phyloP scores from a whole-genome alignment of 495 filamentous ascomycete species.

The Parathielavia appendiculata region DNA sequence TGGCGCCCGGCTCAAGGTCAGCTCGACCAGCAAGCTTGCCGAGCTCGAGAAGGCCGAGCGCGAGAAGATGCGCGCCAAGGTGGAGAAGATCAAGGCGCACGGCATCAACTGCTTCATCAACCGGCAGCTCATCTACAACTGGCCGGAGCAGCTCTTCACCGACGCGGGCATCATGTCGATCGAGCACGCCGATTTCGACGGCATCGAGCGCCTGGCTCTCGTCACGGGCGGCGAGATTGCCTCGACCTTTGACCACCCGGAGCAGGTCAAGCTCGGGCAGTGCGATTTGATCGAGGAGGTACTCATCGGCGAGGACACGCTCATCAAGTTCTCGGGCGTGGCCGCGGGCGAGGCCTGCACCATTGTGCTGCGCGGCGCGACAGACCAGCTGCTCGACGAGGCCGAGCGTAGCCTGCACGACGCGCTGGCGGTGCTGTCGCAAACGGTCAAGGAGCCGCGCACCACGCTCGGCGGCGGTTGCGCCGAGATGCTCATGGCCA shows the following conservation, averaged over 20 bases:
- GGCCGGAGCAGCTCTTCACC: conserved; percentile 97
- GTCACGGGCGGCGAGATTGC: conserved; percentile 97
- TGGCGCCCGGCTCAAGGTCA: conserved; percentile 90
- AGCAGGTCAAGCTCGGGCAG: conserved; percentile 89
- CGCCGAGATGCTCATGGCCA: conserved; percentile 98
- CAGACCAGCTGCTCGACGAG: conserved; percentile 94
- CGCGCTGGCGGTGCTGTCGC: conserved; percentile 91
- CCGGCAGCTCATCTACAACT: conserved; percentile 98
- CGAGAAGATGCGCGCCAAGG: conserved; percentile 99
- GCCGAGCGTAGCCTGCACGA: conserved; percentile 95
- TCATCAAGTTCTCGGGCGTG: conserved; percentile 96
- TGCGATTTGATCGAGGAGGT: conserved; percentile 97
- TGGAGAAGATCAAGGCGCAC: conserved; percentile 96
- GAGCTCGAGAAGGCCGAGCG: conserved; percentile 96
- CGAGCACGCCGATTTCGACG: conserved; percentile 98
- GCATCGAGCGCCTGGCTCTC: conserved; percentile 88
- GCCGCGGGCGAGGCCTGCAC: conserved; percentile 94
- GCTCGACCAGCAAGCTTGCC: conserved; percentile 89
- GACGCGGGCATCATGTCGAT: conserved; percentile 98
- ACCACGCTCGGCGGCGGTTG: conserved; percentile 94
- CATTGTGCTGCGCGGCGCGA: conserved; percentile 92
- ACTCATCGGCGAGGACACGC: conserved; percentile 92
- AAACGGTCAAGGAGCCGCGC: conserved; percentile 90
- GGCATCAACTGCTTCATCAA: conserved; percentile 99
- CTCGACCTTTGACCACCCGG: conserved; percentile 96